Evolutionary conservation across 495 filamentous ascomycete genomes (phyloP).

Genomic region (Symbiotaphrina buchneri): DNA sequence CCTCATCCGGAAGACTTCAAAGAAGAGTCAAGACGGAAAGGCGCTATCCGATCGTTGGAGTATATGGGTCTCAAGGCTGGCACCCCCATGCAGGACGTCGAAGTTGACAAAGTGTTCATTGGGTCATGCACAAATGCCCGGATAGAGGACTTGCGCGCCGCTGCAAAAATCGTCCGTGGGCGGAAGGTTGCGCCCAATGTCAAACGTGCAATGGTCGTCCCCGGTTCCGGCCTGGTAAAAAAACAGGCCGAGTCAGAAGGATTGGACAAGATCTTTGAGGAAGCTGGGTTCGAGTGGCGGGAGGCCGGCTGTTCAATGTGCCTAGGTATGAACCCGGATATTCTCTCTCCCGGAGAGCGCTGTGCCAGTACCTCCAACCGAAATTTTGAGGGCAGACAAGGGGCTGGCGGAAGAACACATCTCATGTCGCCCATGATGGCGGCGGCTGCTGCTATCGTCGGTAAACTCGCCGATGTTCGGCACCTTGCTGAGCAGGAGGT

Average conservation of each 20-base stretch:
- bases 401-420: constrained; percentile 80
- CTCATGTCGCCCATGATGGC: constrained; percentile 96
- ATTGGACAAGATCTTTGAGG: constrained; percentile 74
- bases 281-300: constrained; percentile 92
- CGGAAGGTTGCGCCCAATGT: constrained; percentile 69
- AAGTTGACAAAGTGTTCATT: constrained; percentile 90
- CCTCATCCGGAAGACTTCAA: constrained; percentile 74
- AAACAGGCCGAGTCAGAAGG: constrained; percentile 79
- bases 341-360: constrained; percentile 79
- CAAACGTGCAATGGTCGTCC: constrained; percentile 88
- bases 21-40: constrained; percentile 51
- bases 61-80: constrained; percentile 87
- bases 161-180: constrained; percentile 66
- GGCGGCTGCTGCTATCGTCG: constrained; percentile 70
- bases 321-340: constrained; percentile 97
- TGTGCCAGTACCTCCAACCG: constrained; percentile 93
- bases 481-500: constrained; percentile 40
- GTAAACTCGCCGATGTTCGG: constrained; percentile 79
- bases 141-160: constrained; percentile 87
- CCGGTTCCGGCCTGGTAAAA: constrained; percentile 88
- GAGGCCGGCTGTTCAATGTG: constrained; percentile 99
- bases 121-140: constrained; percentile 94
- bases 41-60: constrained; percentile 61
- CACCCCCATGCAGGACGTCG: constrained; percentile 75
- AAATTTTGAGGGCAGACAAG: constrained; percentile 94